phyloP scores from a whole-genome alignment of 495 filamentous ascomycete species.

The Penicillium coprophilum region DNA sequence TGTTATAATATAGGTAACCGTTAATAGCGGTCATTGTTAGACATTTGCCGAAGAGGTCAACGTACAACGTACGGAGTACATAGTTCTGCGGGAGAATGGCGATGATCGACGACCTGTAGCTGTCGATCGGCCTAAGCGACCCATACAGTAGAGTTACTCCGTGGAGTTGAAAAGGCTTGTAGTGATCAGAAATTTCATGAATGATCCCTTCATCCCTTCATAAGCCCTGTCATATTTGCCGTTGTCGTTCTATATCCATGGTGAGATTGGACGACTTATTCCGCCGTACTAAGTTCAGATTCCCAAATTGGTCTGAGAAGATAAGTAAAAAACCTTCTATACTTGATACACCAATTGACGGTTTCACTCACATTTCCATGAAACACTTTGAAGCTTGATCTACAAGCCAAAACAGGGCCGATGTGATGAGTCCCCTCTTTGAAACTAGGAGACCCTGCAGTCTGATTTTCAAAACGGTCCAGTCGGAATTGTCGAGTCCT shows the following conservation, averaged over 20 bases:
- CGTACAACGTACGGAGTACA: background rate
- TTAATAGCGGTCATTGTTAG: background rate
- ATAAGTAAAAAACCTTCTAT: background rate
- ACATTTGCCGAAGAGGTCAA: background rate
- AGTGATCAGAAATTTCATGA: background rate
- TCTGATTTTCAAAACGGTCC: slow-evolving; percentile 25
- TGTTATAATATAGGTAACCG: background rate
- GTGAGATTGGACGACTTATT: background rate
- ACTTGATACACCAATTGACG: background rate
- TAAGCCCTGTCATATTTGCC: no score
- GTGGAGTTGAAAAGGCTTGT: background rate
- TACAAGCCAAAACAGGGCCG: background rate
- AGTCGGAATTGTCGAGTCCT: slow-evolving; percentile 29
- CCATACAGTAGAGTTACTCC: background rate
- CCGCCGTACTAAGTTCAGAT: background rate
- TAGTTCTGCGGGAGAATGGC: background rate
- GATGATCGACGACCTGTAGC: background rate
- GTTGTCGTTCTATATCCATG: background rate
- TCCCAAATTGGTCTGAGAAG: background rate
- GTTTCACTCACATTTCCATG: background rate
- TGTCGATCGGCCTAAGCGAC: background rate
- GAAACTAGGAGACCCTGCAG: slow-evolving; percentile 23
- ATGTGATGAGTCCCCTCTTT: background rate
- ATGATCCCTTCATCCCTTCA: no score
- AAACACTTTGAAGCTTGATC: background rate